Conservation (phyloP, 2,329 filamentous ascomycete genomes). For the Elsinoe ampelina region DNA sequence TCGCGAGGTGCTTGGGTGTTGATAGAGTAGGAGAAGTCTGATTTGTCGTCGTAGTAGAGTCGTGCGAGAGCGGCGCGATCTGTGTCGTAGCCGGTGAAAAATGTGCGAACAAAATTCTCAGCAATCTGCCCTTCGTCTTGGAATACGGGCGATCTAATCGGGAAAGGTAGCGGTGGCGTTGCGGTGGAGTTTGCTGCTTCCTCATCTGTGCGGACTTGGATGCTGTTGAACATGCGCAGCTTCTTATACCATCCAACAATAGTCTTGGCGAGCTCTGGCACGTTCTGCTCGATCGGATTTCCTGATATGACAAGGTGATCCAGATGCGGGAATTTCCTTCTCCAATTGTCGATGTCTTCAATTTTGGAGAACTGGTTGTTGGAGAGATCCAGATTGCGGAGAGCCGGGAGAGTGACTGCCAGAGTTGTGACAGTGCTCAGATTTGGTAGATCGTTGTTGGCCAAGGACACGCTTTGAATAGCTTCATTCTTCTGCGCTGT, state of each 20-base stretch:
- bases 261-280: slow-evolving; percentile 51
- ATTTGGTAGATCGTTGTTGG: slow-evolving; percentile 67
- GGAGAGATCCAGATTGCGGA: slow-evolving; percentile 83
- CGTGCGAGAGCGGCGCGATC: slow-evolving; percentile 55
- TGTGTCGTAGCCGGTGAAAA: slow-evolving; percentile 64
- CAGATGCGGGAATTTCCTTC: slow-evolving; percentile 65
- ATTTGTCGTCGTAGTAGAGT: slow-evolving; percentile 66
- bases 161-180: slow-evolving; percentile 50
- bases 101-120: slow-evolving; percentile 65
- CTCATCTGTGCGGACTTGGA: slow-evolving; percentile 62
- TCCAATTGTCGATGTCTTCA: slow-evolving; percentile 63
- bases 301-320: slow-evolving; percentile 71
- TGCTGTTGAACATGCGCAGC: slow-evolving; percentile 65
- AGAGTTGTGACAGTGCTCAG: slow-evolving; percentile 65
- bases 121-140: slow-evolving; percentile 64
- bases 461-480: slow-evolving; percentile 72
- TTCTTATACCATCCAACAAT: slow-evolving; percentile 76
- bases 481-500: slow-evolving; percentile 63
- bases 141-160: slow-evolving; percentile 56
- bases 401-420: slow-evolving; percentile 68
- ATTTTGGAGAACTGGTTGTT: slow-evolving; percentile 67
- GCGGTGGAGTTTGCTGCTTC: slow-evolving; percentile 51
- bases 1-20: slow-evolving; percentile 52
- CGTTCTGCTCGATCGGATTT: slow-evolving; percentile 56
- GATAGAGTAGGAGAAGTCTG: slow-evolving; percentile 65